Base-by-base conservation (phyloP, 2,329 filamentous ascomycete genomes). In the Neophaeococcomyces mojaviensis region DNA sequence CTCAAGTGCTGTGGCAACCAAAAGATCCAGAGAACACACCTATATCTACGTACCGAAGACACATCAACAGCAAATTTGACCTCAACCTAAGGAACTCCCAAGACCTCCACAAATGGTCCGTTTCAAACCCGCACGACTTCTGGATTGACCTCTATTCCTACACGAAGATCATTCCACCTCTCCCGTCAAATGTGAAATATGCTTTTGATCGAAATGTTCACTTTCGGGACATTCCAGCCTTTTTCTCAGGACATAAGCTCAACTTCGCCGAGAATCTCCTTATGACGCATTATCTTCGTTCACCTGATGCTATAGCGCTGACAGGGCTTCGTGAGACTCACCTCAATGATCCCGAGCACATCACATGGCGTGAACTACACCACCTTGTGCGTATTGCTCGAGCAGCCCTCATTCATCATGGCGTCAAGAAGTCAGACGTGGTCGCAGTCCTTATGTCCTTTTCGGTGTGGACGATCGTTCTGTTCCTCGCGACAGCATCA, bases 71-170 rank as follows among this genome's bases (percentile, higher is more conserved):
- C 10, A 53, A 49, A 24, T 56, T 55, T 36, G 31, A 38, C 7
- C 26, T 46, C 15, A 42, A 30, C 15, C 49, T 56, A 13, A 43
- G 42, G 28, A 40, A 44, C 31, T 62, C 65, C 2, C 58, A 62
- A 32, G 63, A 68, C 2, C 59, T 70, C 15, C 64, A 69, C 19
- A 55, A 51, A 50, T 70, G 67, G 67, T 64, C 60, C 20, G 61
- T 67, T 4, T 49, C 58, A 1, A 56, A 63, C n/a, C 59, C 64
- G 3, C 67, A 70, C 39, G 58, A 65, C 9, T 70, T 70, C 49
- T 70, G 68, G 68, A 59, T 64, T 19, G 64, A 69, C 51, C 54
- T 70, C n/a, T 68, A 68, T 48, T 40, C 55, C 10, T 68, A 66
- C 46, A 54, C 35, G 19, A 36, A 44, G 12, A 54, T 68, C 22